Evolutionary conservation across 2,329 filamentous ascomycete genomes (phyloP).

Genomic region (Decorospora gaudefroyi): DNA sequence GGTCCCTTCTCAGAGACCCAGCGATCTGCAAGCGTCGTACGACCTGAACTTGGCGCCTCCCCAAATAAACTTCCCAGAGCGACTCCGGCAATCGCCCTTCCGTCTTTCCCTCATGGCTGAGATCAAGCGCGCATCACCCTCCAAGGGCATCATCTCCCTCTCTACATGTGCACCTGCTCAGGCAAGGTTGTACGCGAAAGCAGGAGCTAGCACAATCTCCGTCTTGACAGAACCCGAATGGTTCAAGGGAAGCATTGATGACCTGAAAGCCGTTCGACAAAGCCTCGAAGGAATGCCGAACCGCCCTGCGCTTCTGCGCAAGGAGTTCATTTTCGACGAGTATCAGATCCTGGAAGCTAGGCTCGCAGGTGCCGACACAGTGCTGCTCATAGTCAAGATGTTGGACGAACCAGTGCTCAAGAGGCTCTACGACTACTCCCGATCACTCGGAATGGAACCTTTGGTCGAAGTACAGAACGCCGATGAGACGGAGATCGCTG

Average conservation of each 20-base stretch:
- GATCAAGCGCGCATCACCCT: conserved; percentile 94
- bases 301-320: conserved; percentile 86
- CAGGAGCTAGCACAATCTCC: conserved; percentile 94
- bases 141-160: conserved; percentile 90
- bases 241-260: conserved; percentile 98
- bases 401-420: conserved; percentile 74
- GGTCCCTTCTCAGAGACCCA: conserved; percentile 80
- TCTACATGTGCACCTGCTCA: conserved; percentile 87
- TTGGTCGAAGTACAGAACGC: conserved; percentile 94
- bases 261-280: conserved; percentile 83
- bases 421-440: conserved; percentile 83
- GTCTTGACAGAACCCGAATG: conserved; percentile 98
- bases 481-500: conserved; percentile 87
- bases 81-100: conserved; percentile 80
- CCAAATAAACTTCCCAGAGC: conserved; percentile 75
- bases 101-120: conserved; percentile 95
- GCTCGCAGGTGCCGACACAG: conserved; percentile 89
- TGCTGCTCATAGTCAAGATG: conserved; percentile 98
- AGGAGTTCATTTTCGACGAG: conserved; percentile 97
- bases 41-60: conserved; percentile 83
- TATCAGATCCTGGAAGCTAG: conserved; percentile 97
- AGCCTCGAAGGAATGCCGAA: conserved; percentile 91
- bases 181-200: conserved; percentile 86
- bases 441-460: conserved; percentile 93
- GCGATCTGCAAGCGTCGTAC: conserved; percentile 85